These are phyloP conservation scores for Herpetomonas samuelpessoai DNA, from an alignment of 208 protist species.

Conservation along the genomic window DNA sequence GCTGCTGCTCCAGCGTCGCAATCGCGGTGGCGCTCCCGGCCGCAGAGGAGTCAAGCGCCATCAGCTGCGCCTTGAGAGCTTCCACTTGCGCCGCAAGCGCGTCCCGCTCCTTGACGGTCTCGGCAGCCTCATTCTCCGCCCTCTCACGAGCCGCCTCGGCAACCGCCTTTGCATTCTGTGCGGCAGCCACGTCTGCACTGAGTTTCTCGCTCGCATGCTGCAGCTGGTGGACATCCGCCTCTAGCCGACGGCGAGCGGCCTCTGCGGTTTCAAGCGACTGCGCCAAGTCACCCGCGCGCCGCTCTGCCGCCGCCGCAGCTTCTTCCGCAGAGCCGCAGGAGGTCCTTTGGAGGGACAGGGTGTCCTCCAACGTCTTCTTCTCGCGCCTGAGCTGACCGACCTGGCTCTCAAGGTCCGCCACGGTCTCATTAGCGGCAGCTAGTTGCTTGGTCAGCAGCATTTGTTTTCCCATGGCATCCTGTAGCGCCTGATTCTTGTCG, in stretches of 20 bases:
- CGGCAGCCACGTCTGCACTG: background rate
- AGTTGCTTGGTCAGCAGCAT: constrained; percentile 7
- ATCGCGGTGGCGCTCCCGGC: constrained; percentile 8
- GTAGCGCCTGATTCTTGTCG: constrained; percentile 9
- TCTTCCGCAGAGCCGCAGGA: background rate
- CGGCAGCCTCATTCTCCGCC: constrained; percentile 1
- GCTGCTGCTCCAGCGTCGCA: constrained; percentile 10
- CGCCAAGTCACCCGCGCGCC: background rate
- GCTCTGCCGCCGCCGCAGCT: background rate
- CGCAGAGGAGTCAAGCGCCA: constrained; percentile 6
- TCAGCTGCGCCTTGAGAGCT: constrained; percentile 5
- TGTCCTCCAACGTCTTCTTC: background rate
- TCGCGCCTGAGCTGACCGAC: background rate
- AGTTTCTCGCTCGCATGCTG: background rate
- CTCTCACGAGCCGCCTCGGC: background rate
- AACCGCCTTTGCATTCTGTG: background rate
- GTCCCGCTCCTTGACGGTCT: background rate
- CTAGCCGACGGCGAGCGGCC: background rate
- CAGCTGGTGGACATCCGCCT: background rate
- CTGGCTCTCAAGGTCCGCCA: background rate
- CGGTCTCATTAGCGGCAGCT: background rate
- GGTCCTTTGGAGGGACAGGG: background rate
- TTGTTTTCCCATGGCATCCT: constrained; percentile 12
- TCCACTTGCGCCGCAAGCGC: constrained; percentile 1
- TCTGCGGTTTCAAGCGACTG: background rate